These are phyloP conservation scores for Fusarium buxicola DNA, from an alignment of 2,329 filamentous ascomycete genomes.

Conservation along the genomic window DNA sequence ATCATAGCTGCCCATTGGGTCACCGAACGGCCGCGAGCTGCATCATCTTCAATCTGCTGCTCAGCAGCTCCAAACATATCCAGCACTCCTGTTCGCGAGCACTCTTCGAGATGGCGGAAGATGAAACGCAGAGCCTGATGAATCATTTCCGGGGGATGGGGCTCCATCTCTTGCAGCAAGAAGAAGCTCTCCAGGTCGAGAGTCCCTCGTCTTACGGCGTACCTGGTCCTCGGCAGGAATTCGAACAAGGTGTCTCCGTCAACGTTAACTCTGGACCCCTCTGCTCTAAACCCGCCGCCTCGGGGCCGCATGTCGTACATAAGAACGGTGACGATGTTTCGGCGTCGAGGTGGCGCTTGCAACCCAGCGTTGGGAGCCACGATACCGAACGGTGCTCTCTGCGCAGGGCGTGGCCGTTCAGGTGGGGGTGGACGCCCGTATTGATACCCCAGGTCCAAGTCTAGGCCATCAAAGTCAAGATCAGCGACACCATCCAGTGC, in stretches of 20 bases:
- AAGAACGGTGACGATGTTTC: constrained; percentile 20
- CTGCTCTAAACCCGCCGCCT: constrained; percentile 12
- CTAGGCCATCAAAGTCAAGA: not conserved
- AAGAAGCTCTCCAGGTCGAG: constrained; percentile 32
- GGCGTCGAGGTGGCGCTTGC: constrained; percentile 9
- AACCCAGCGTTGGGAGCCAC: not conserved
- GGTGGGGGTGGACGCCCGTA: not conserved
- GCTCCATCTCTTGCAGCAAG: constrained; percentile 1
- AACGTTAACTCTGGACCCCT: constrained; percentile 24
- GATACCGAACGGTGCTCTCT: not conserved
- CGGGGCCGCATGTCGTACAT: constrained; percentile 16
- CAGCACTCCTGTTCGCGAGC: constrained; percentile 17
- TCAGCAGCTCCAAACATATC: constrained; percentile 34
- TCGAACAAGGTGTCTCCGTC: constrained; percentile 15
- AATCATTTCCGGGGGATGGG: constrained; percentile 10
- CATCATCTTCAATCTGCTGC: constrained; percentile 20
- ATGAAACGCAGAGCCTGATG: constrained; percentile 33
- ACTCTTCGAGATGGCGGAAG: constrained; percentile 32
- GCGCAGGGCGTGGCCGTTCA: not conserved
- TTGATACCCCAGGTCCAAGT: not conserved
- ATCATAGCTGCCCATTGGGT: constrained; percentile 29
- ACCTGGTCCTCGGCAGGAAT: constrained; percentile 27
- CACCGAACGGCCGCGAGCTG: constrained; percentile 5
- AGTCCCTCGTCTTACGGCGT: constrained; percentile 21
- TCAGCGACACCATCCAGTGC: constrained; percentile 16